Base-by-base conservation (phyloP, 768 basidiomycete genomes). In the Antrodiella citrinella region DNA sequence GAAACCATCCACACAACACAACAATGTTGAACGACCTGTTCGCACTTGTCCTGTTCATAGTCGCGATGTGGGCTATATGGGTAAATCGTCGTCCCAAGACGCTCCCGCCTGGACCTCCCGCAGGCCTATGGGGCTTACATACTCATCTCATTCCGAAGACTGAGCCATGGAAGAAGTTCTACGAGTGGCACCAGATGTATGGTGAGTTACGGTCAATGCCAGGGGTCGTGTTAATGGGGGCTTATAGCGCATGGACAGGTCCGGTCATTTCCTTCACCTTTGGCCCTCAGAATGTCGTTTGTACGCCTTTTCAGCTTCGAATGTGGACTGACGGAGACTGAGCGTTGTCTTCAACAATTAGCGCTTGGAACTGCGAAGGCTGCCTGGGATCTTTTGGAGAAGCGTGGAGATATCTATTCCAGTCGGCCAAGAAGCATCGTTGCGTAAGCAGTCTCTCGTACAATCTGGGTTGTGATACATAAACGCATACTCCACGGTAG, bases 391-490 rank as follows among this genome's bases (percentile, higher is more conserved):
- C 52, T 65, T 1, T 48, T 65, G 20, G 57, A 64, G 44, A 62
- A 63, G 46, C 54, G 63, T 4, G 55, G 56, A 1, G 52, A 44
- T n/a, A 61, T 57, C 19, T 64, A 64, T 49, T 59, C 61, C 2
- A 57, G 56, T 45, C 41, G 57, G 21, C 57, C 58, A 15, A 51
- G 54, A 19, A 39, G 42, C 18, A 46, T 56, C 39, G 41, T 56
- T 38, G 54, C 26, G 52, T 50, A 19, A 4, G 49, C 23, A 13
- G 11, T 21, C 11, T 5, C 22, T 41, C 42, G 23, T 13, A 23
- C 7, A 13, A 4, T 13, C 4, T 49, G 7, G 18, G 10, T 4
- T 49, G 9, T 42, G 48, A 15, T 41, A 4, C n/a, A n/a, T n/a
- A n/a, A n/a, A n/a, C n/a, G n/a, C n/a, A n/a, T n/a, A n/a, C n/a